phyloP scores from a whole-genome alignment of 2,329 filamentous ascomycete genomes.

The Beauveria sp. region DNA sequence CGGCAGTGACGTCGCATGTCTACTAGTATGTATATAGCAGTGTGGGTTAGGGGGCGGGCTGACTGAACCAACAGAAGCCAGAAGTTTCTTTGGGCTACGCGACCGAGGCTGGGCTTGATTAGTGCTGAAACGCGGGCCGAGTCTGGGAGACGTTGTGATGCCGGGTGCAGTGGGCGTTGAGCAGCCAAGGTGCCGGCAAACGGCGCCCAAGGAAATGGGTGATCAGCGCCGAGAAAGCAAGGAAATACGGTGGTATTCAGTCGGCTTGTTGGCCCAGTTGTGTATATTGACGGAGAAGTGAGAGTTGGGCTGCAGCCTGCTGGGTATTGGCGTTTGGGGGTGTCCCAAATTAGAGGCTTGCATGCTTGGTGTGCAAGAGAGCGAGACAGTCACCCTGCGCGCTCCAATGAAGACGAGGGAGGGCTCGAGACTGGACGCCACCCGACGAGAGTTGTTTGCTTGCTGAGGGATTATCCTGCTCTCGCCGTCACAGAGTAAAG shows the following conservation, averaged over 20 bases:
- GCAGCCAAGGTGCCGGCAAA: background rate
- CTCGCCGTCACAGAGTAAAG: background rate
- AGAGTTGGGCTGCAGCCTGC: no score
- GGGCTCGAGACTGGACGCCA: background rate
- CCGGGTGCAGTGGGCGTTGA: background rate
- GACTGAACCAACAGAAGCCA: background rate
- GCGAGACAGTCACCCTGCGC: background rate
- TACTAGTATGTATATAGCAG: no score
- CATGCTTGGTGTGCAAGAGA: slow-evolving; percentile 3
- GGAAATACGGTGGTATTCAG: background rate
- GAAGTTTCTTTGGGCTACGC: background rate
- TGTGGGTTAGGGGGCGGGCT: background rate
- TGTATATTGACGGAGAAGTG: background rate
- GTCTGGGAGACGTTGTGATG: background rate
- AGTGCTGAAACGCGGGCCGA: background rate
- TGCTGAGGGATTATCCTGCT: slow-evolving; percentile 4
- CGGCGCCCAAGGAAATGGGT: background rate
- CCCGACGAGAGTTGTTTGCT: slow-evolving; percentile 1
- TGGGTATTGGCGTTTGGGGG: background rate
- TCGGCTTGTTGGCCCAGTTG: background rate
- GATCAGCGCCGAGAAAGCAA: background rate
- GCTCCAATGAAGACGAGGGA: background rate
- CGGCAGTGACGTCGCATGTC: background rate
- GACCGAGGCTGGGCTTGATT: background rate
- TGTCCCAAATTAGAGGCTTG: slow-evolving; percentile 2